phyloP scores from a whole-genome alignment of 2,329 filamentous ascomycete species.

The Capronia coronata region DNA sequence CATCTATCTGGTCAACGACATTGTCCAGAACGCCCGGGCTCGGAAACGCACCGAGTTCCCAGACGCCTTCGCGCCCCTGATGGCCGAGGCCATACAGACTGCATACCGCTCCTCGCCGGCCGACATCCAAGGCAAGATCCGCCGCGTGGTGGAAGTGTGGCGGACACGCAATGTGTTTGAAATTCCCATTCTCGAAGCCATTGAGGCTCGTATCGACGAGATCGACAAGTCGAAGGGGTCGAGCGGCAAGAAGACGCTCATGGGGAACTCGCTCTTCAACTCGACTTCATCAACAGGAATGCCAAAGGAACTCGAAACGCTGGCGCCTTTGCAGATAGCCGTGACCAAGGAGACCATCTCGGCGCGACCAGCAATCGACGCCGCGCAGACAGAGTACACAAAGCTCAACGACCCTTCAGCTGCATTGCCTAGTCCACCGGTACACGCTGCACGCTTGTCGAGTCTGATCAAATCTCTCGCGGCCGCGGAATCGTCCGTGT shows the following conservation, averaged over 20 bases:
- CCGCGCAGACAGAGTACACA: slow-evolving; percentile 74
- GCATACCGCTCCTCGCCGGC: slow-evolving; percentile 84
- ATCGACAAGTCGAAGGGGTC: slow-evolving; percentile 49
- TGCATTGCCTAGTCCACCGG: slow-evolving; percentile 69
- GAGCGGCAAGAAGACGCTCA: slow-evolving; percentile 45
- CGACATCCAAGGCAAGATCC: slow-evolving; percentile 81
- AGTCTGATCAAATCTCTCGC: slow-evolving; percentile 84
- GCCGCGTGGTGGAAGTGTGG: slow-evolving; percentile 92
- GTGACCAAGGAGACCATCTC: slow-evolving; percentile 66
- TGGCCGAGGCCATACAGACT: slow-evolving; percentile 81
- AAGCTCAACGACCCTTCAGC: slow-evolving; percentile 69
- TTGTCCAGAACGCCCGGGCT: slow-evolving; percentile 91
- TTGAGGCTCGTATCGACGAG: slow-evolving; percentile 72
- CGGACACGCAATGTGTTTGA: slow-evolving; percentile 81
- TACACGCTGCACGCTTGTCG: slow-evolving; percentile 83
- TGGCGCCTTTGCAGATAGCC: slow-evolving; percentile 68
- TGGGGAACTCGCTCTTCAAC: slow-evolving; percentile 66
- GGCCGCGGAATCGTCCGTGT: slow-evolving; percentile 79
- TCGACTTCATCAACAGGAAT: slow-evolving; percentile 48
- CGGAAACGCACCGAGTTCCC: slow-evolving; percentile 90
- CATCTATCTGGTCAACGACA: slow-evolving; percentile 94
- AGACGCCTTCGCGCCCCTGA: slow-evolving; percentile 79
- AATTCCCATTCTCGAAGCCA: slow-evolving; percentile 65
- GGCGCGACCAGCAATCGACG: slow-evolving; percentile 59
- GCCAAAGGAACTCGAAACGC: slow-evolving; percentile 67